These are phyloP conservation scores for Flaveria robusta DNA, from an alignment of 129 eudicot genomes.

Conservation along the genomic window DNA sequence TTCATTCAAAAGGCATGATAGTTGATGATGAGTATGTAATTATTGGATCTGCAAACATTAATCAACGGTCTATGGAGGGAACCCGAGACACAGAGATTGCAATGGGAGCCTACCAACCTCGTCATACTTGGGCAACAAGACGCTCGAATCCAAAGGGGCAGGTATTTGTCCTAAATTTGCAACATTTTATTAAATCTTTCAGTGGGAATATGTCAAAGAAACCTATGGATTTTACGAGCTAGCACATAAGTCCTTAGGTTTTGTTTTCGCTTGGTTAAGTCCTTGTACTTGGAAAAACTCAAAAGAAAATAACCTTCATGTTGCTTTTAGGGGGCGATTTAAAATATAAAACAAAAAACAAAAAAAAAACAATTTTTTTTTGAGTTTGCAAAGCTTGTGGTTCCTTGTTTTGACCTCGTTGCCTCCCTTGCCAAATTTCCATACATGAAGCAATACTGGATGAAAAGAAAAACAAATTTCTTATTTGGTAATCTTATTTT, in stretches of 20 bases:
- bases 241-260: background rate
- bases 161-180: constrained; percentile 41
- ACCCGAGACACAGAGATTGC: constrained; percentile 98
- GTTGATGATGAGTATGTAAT: constrained; percentile 94
- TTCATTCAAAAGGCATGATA: constrained; percentile 96
- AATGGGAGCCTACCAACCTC: constrained; percentile 97
- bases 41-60: constrained; percentile 88
- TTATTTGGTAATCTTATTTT: too few relatives aligned
- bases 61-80: constrained; percentile 96
- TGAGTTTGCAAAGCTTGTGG: too few relatives aligned
- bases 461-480: too few relatives aligned
- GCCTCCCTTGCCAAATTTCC: too few relatives aligned
- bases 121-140: constrained; percentile 77
- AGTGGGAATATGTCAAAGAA: background rate
- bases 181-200: background rate
- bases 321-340: background rate
- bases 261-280: background rate
- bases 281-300: background rate
- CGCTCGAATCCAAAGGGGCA: constrained; percentile 65
- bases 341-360: too few relatives aligned
- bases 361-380: too few relatives aligned
- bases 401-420: too few relatives aligned
- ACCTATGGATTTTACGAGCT: background rate
- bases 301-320: background rate
- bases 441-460: too few relatives aligned